Percentiles rank a stretch among this genome's conserved stretches.
phyloP scores from a whole-genome alignment of 73 alveolate genomes.

The Diophrys appendiculata region DNA sequence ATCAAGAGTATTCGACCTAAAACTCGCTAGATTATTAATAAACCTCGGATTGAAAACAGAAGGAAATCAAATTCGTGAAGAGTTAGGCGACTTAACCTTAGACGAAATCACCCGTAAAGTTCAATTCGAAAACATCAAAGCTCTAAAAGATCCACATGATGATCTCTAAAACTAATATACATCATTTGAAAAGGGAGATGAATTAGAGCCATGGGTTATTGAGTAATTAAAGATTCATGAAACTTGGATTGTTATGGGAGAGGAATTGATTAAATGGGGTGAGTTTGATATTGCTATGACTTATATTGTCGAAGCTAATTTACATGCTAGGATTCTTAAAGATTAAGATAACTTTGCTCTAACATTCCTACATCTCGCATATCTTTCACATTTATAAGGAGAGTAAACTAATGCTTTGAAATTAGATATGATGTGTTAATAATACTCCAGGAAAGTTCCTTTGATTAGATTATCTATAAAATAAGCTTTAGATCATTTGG shows the following conservation, averaged over 20 bases:
- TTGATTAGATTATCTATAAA: slow-evolving; percentile 37
- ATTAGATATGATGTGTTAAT: slow-evolving; percentile 61
- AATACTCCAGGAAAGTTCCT: slow-evolving; percentile 30
- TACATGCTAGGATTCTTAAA: slow-evolving; percentile 83
- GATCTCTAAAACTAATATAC: slow-evolving; percentile 68
- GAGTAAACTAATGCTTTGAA: slow-evolving; percentile 72
- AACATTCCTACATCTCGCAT: slow-evolving; percentile 68
- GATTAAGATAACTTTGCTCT: slow-evolving; percentile 81
- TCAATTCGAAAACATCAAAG: slow-evolving; percentile 61
- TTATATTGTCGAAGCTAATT: slow-evolving; percentile 66
- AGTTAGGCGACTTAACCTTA: slow-evolving; percentile 35
- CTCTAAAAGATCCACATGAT: slow-evolving; percentile 64
- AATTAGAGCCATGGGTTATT: slow-evolving; percentile 66
- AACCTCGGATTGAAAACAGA: slow-evolving; percentile 72
- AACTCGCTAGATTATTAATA: slow-evolving; percentile 64
- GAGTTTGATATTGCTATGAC: slow-evolving; percentile 76
- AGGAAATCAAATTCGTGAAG: slow-evolving; percentile 61
- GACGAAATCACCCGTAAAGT: slow-evolving; percentile 61
- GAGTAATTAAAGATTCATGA: slow-evolving; percentile 66
- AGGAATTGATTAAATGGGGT: slow-evolving; percentile 81
- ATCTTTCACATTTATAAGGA: slow-evolving; percentile 83
- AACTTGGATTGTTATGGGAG: slow-evolving; percentile 70
- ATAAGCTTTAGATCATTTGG: slow-evolving; percentile 29
- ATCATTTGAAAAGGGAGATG: slow-evolving; percentile 61
- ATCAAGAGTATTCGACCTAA: slow-evolving; percentile 52